phyloP scores from a whole-genome alignment of 31 red algal genomes.

The Odonthalia washingtoniensis region DNA sequence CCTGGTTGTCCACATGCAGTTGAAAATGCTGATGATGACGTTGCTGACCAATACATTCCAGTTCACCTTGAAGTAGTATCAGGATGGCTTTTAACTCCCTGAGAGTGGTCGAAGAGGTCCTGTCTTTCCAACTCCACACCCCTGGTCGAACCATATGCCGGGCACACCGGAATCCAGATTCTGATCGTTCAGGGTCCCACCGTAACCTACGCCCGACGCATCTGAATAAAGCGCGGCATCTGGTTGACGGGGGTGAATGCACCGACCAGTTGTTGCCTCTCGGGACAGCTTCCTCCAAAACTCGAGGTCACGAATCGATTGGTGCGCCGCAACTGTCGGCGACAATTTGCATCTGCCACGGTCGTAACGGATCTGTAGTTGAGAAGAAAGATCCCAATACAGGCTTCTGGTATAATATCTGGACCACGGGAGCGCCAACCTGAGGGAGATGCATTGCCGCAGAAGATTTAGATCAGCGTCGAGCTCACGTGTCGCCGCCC shows the following conservation, averaged over 20 bases:
- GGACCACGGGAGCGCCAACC: constrained; percentile 48
- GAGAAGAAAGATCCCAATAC: constrained; percentile 41
- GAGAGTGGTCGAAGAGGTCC: background rate
- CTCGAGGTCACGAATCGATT: constrained; percentile 33
- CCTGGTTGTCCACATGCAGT: constrained; percentile 34
- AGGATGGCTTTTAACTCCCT: constrained; percentile 18
- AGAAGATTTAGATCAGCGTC: constrained; percentile 18
- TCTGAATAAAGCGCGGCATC: constrained; percentile 3
- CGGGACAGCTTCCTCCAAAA: constrained; percentile 8
- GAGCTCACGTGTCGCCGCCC: constrained; percentile 30
- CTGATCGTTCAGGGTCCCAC: constrained; percentile 27
- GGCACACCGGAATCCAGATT: background rate
- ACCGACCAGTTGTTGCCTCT: background rate
- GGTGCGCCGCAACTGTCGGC: too few species aligned
- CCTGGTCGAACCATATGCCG: background rate
- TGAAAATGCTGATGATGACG: background rate
- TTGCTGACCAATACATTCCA: background rate
- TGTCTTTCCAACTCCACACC: constrained; percentile 33
- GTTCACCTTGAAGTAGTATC: background rate
- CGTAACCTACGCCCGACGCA: constrained; percentile 28
- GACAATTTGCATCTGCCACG: constrained; percentile 7
- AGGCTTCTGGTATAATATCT: constrained; percentile 32
- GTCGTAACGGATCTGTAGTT: background rate
- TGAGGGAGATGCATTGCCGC: constrained; percentile 37
- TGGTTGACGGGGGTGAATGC: background rate